A percentile compares a stretch with the other conserved stretches of the same genome.
phyloP scores from a whole-genome alignment of 805 yeast genomes.

The Lachancea waltii region DNA sequence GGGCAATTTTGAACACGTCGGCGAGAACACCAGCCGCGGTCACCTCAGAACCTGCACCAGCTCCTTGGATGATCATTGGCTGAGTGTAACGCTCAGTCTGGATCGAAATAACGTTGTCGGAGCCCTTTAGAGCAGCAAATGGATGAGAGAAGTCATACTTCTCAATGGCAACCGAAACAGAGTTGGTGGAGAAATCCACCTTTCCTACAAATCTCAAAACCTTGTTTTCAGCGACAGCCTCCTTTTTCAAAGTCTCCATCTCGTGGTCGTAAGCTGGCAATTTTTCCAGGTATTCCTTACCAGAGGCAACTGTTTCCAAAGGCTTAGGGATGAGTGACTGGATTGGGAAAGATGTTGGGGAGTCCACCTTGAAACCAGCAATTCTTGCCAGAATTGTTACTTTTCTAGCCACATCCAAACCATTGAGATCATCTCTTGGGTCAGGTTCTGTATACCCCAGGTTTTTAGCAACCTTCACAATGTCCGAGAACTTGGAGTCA shows the following conservation, averaged over 20 bases:
- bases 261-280: conserved; percentile 81
- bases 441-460: conserved; percentile 98
- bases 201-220: conserved; percentile 92
- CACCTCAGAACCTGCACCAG: conserved; percentile 82
- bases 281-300: conserved; percentile 70
- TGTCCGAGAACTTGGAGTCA: conserved; percentile 75
- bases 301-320: conserved; percentile 65
- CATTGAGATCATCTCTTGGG: conserved; percentile 98
- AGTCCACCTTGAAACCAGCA: conserved; percentile 75
- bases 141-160: conserved; percentile 88
- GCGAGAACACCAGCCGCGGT: conserved; percentile 89
- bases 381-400: conserved; percentile 94
- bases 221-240: conserved; percentile 75
- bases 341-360: conserved; percentile 90
- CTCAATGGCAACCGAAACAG: conserved; percentile 79
- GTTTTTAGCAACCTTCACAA: conserved; percentile 80
- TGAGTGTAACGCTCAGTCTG: conserved; percentile 86
- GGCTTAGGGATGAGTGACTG: conserved; percentile 87
- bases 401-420: conserved; percentile 97
- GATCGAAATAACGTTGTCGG: conserved; percentile 92
- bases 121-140: conserved; percentile 90
- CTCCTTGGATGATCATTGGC: conserved; percentile 96
- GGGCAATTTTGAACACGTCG: conserved; percentile 86
- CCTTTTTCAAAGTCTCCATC: conserved; percentile 66
- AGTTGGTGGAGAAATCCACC: conserved; percentile 65